A percentile compares a stretch with the other conserved stretches of the same genome.
Conservation (phyloP, 331 rosid species). For the Malus hybrid region DNA sequence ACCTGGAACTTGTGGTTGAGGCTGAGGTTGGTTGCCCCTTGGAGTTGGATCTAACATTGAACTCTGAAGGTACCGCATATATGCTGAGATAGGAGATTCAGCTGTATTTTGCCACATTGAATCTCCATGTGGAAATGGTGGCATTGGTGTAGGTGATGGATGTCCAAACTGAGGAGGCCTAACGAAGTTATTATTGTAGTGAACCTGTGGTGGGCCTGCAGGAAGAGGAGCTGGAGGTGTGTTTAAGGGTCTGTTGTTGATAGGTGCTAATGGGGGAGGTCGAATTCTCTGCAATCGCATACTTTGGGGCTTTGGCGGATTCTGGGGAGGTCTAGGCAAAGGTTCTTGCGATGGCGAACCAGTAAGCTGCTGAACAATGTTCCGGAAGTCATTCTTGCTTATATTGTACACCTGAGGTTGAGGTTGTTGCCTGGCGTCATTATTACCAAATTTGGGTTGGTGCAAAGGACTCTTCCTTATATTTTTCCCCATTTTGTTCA, state of each 20-base stretch:
- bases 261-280: constrained; percentile 80
- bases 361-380: constrained; percentile 93
- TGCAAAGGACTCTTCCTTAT: constrained; percentile 87
- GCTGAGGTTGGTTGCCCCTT: constrained; percentile 39
- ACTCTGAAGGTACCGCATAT: constrained; percentile 84
- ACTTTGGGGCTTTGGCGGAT: constrained; percentile 79
- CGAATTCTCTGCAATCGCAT: constrained; percentile 80
- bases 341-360: constrained; percentile 87
- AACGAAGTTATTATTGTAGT: constrained; percentile 37
- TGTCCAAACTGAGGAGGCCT: constrained; percentile 65
- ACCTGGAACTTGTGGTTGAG: constrained; percentile 45
- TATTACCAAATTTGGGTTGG: constrained; percentile 66
- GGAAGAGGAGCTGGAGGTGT: constrained; percentile 40
- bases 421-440: constrained; percentile 68
- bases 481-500: constrained; percentile 80
- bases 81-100: constrained; percentile 86
- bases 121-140: constrained; percentile 40
- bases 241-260: constrained; percentile 47
- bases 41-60: constrained; percentile 67
- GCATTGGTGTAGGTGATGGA: constrained; percentile 44
- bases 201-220: constrained; percentile 40
- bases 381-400: constrained; percentile 88
- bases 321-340: constrained; percentile 62
- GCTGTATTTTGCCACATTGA: constrained; percentile 50
- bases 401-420: constrained; percentile 97